Evolutionary conservation across 2,329 filamentous ascomycete species (phyloP), one percentile per base, ranked within the genome.

Genomic region (Fusarium floridanum): DNA sequence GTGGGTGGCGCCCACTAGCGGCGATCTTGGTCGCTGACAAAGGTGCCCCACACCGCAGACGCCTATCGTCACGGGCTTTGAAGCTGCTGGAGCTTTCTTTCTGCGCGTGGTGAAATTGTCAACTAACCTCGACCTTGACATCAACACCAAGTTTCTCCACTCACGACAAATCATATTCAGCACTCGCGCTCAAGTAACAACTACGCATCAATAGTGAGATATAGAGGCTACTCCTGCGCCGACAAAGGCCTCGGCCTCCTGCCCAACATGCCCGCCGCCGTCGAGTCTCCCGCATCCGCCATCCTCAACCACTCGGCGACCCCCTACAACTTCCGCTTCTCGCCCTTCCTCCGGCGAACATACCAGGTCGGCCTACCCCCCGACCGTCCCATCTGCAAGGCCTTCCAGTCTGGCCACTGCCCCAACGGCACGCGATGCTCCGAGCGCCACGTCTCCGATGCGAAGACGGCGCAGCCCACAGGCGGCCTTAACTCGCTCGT

Each of bases 361-460:
- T 95, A 97, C 84, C 92, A 95, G 73, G 95, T 97, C 84, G 93
- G 94, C 74, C 91, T 98, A 61, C 91, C 94, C 24, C 90, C 93
- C 41, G 91, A 94, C 82, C 90, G 93, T 0, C 94, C 95, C 50
- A 87, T 94, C 81, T 98, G 97, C 87, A 94, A 94, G 81, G 92
- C 95, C 70, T 98, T 95, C 85, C 88, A 93, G 70, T 90, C 94
- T 71, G 95, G 95, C 48, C 93, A 95, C 84, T 98, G 97, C 81
- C 95, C 95, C 1, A 89, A 95, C 72, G 96, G 95, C 43, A 91
- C 93, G 71, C 89, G 91, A 66, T 98, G 97, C 83, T 91, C 95
- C 2, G 95, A 98, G 83, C 93, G 95, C 61, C 96, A 98, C 86
- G 84, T 87, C 69, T 82, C 84, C 34, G 80, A 83, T 86, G 75